These are phyloP conservation scores for Oldenlandia corymbosa DNA, from an alignment of 257 asterid genomes.

Conservation along the genomic window DNA sequence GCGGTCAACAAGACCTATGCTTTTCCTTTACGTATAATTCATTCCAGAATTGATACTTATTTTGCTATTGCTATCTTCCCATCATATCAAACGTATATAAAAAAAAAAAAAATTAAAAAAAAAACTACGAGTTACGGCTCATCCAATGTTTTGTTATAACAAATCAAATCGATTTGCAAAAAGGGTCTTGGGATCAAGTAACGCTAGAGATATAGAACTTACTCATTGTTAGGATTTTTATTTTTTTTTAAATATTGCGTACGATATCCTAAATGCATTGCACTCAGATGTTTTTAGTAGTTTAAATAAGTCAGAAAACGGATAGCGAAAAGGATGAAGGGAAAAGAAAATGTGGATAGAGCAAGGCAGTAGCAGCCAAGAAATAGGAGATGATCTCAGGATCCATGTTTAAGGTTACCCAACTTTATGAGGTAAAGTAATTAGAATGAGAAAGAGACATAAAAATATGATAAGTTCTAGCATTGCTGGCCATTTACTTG, in stretches of 20 bases:
- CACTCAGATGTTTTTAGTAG: no score
- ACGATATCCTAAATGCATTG: no score
- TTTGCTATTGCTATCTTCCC: no score
- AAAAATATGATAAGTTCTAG: neutral
- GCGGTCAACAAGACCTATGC: neutral
- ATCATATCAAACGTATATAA: no score
- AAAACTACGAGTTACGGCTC: neutral
- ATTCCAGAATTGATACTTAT: neutral
- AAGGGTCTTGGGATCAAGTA: no score
- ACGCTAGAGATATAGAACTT: no score
- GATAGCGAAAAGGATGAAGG: no score
- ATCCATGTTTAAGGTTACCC: slow-evolving; percentile 3
- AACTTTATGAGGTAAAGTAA: neutral
- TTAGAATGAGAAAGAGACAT: neutral
- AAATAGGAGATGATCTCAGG: slow-evolving; percentile 1
- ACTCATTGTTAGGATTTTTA: no score
- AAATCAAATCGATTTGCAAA: no score
- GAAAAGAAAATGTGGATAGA: neutral
- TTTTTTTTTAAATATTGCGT: no score
- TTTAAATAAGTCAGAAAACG: no score
- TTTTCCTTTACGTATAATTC: neutral
- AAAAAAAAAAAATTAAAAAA: no score
- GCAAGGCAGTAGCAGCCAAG: neutral
- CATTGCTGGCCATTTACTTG: slow-evolving; percentile 6
- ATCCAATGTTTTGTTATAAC: neutral